Percentiles rank a stretch among this genome's conserved stretches.
These are phyloP conservation scores for Rhodamnia argentea DNA, from an alignment of 345 rosid species.

Conservation along the genomic window DNA sequence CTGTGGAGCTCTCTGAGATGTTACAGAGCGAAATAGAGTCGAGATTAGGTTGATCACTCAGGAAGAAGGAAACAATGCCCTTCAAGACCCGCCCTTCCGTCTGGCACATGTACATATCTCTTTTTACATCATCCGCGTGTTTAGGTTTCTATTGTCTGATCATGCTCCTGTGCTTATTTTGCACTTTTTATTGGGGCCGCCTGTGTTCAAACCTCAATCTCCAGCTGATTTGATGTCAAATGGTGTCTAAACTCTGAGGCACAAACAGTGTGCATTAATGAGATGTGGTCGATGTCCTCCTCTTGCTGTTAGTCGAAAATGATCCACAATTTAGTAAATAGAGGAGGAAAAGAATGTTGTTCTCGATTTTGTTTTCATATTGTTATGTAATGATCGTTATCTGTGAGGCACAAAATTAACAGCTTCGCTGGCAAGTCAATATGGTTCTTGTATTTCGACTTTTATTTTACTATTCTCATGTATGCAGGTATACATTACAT, in stretches of 20 bases:
- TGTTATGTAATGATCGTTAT: not conserved
- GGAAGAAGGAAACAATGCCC: not conserved
- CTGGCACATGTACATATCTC: not conserved
- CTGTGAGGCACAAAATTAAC: not conserved
- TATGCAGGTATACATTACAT: constrained; percentile 49
- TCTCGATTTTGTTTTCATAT: not conserved
- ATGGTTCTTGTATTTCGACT: not conserved
- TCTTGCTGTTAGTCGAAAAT: not conserved
- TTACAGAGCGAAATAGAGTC: not conserved
- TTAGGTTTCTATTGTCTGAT: not conserved
- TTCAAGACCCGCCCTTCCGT: not conserved
- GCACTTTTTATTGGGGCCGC: not conserved
- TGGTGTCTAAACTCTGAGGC: not conserved
- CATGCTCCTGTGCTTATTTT: not conserved
- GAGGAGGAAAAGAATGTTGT: not conserved
- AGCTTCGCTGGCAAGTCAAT: not conserved
- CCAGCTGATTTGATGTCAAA: not conserved
- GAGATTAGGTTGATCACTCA: not conserved
- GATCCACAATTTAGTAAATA: not conserved
- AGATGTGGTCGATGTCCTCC: not conserved
- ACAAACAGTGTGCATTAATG: not conserved
- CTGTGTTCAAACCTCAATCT: not conserved
- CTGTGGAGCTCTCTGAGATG: not conserved
- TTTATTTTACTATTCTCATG: not conserved
- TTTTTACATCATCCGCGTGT: not conserved